Base-by-base conservation (phyloP, 306 rosid species). In the Rosa rugosa region DNA sequence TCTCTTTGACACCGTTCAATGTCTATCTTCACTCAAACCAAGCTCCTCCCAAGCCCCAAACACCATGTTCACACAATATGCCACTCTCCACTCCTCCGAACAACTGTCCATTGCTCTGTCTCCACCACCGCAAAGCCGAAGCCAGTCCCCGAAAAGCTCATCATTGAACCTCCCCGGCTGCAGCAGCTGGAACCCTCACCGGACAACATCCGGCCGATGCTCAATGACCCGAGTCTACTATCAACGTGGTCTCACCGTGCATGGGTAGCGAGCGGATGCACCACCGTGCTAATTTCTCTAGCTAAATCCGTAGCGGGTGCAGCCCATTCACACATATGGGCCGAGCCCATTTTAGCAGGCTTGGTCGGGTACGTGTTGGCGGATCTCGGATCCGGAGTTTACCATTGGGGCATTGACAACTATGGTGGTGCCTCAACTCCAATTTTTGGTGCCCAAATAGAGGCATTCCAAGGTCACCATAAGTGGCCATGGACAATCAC, bases 401-500 rank as follows among this genome's bases (percentile, higher is more conserved):
- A 92, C 73, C 99, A 95, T 16, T 95, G 98, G 99, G 90, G 86
- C 16, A 92, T 95, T 40, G 98, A 92, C 66, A 95, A 95, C 27
- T 95, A 92, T 25, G 98, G 98, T 0, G 84, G 80, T 44, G 85
- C 72, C 1, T 83, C 94, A 3, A 91, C 93, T 42, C 96, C 96
- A 68, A 4, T 91, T 14, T 83, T 95, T 56, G 99, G 99, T 12
- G 12, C 85, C 16, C 99, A 95, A 63, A 95, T 92, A 11, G 96
- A 91, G 12, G 98, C 93, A 1, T 95, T 95, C 13, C 98, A 92
- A 85, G 97, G 99, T 4, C 99, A 95, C 72, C 99, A 95, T 22
- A 91, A 89, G 85, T 85, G 88, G 89, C 99, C 99, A 5, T 91
- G 98, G 97, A 92, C 92, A 1, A 95, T 95, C 49, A 92, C 93